These are phyloP conservation scores for Pholiota molesta DNA, from an alignment of 768 basidiomycete species.

Conservation along the genomic window DNA sequence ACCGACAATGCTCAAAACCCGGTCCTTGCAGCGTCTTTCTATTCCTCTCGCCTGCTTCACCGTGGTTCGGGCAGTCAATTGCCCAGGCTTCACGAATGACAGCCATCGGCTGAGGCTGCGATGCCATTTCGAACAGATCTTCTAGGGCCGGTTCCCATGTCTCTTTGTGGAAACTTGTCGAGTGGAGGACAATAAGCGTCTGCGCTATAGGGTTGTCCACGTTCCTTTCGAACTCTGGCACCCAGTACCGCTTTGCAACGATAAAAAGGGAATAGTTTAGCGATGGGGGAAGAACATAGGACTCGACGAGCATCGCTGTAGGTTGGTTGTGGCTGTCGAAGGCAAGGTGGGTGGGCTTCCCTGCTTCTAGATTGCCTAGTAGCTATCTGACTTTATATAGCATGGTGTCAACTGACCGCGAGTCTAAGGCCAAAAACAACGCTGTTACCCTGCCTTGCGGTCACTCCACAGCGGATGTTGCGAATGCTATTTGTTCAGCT, in stretches of 20 bases:
- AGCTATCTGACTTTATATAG: constrained; percentile 9
- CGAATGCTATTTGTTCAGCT: not conserved
- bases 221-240: constrained; percentile 38
- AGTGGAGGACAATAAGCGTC: constrained; percentile 66
- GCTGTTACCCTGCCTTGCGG: not conserved
- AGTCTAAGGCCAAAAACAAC: not conserved
- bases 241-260: constrained; percentile 62
- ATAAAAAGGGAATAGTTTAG: constrained; percentile 49
- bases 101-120: constrained; percentile 10
- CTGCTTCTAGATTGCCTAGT: constrained; percentile 2
- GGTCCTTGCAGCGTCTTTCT: constrained; percentile 43
- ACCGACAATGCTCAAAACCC: constrained; percentile 51
- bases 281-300: constrained; percentile 34
- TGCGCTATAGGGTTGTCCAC: constrained; percentile 43
- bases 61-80: constrained; percentile 76
- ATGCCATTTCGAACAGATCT: constrained; percentile 43
- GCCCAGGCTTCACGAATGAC: constrained; percentile 62
- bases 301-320: constrained; percentile 21
- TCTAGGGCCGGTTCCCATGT: constrained; percentile 67
- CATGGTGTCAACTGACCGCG: constrained; percentile 1
- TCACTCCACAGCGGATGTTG: not conserved
- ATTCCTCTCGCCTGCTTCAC: constrained; percentile 60
- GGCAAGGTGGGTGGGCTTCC: constrained; percentile 2
- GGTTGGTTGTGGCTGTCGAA: not conserved
- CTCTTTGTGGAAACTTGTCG: constrained; percentile 78